Evolutionary conservation across 306 rosid genomes (phyloP).

Genomic region (Morella rubra): DNA sequence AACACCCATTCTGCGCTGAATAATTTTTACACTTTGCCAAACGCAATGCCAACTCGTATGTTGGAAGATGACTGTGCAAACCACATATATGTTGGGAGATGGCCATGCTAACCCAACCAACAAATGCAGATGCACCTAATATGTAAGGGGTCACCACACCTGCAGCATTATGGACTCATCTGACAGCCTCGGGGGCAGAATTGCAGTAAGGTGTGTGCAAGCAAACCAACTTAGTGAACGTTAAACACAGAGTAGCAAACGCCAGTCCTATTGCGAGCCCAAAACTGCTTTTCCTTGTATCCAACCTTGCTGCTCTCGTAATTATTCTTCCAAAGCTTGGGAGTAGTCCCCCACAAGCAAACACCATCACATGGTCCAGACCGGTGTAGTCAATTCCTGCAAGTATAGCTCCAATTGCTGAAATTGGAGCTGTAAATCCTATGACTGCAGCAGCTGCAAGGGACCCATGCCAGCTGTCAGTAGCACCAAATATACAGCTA

Average conservation of each 20-base stretch:
- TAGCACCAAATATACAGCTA: conserved; percentile 89
- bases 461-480: conserved; percentile 93
- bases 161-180: conserved; percentile 40
- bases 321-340: conserved; percentile 72
- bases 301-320: conserved; percentile 71
- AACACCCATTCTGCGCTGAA: background rate
- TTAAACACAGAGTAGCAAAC: conserved; percentile 71
- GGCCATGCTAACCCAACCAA: background rate
- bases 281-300: conserved; percentile 56
- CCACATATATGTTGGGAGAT: conserved; percentile 7
- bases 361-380: conserved; percentile 85
- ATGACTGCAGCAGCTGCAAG: conserved; percentile 85
- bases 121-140: conserved; percentile 3
- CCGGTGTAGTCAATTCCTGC: conserved; percentile 94
- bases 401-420: conserved; percentile 95
- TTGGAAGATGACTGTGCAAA: background rate
- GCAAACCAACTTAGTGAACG: conserved; percentile 94
- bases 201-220: conserved; percentile 99
- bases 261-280: conserved; percentile 70
- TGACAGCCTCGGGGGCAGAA: conserved; percentile 96
- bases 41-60: background rate
- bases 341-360: conserved; percentile 89
- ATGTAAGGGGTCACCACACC: conserved; percentile 12
- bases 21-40: background rate
- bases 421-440: conserved; percentile 86